A percentile compares a stretch with the other conserved stretches of the same genome.
Conservation (phyloP, 2,329 filamentous ascomycete genomes). For the Cercospora canescens region DNA sequence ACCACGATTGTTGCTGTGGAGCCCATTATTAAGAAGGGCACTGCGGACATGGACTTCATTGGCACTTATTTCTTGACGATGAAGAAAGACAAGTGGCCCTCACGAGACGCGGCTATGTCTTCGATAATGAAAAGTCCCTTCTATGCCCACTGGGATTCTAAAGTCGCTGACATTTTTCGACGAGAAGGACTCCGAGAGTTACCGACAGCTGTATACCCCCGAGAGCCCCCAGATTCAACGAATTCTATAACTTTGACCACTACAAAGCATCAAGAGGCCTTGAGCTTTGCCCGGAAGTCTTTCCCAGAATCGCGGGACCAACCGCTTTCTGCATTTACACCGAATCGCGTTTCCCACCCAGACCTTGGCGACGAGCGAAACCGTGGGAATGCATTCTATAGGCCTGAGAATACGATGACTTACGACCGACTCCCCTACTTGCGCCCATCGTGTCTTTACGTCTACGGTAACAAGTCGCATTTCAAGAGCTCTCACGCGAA, state of each 20-base stretch:
- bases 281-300: conserved; percentile 67
- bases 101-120: conserved; percentile 63
- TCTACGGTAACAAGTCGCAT: conserved; percentile 63
- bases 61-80: conserved; percentile 63
- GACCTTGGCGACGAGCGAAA: background rate
- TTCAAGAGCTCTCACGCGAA: conserved; percentile 49
- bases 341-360: background rate
- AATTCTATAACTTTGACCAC: conserved; percentile 67
- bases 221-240: background rate
- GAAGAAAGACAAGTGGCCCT: conserved; percentile 78
- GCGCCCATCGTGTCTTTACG: conserved; percentile 64
- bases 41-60: conserved; percentile 29
- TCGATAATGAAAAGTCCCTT: conserved; percentile 68
- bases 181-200: conserved; percentile 67
- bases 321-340: background rate
- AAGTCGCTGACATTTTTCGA: conserved; percentile 71
- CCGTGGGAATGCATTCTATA: conserved; percentile 58
- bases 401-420: conserved; percentile 60
- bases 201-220: conserved; percentile 61
- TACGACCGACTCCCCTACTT: conserved; percentile 58
- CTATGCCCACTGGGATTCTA: conserved; percentile 74
- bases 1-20: no score
- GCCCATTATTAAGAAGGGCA: conserved; percentile 37
- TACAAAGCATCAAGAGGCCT: conserved; percentile 81
- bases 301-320: conserved; percentile 33